Conservation (phyloP, 176 grass and related monocot genomes). For the Raddia guianensis region DNA sequence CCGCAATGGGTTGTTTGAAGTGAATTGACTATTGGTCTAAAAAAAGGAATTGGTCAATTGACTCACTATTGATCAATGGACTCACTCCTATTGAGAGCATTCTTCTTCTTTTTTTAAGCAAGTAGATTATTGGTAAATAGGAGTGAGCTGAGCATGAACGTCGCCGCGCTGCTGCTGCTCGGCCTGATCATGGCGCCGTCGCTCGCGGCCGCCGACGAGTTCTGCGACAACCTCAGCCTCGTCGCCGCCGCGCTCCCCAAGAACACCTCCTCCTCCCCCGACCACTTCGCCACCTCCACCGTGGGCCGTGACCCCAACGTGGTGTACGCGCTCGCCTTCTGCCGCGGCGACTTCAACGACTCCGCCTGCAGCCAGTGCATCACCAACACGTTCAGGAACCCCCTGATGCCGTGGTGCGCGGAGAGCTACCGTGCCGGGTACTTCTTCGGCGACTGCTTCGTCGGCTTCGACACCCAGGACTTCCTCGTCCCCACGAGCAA, state of each 20-base stretch:
- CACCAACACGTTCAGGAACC: neutral
- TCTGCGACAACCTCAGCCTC: neutral
- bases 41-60: no score
- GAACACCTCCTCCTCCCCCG: neutral
- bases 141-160: no score
- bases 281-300: slow-evolving; percentile 20
- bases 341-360: slow-evolving; percentile 36
- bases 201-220: no score
- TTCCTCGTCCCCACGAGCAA: slow-evolving; percentile 25
- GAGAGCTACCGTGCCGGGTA: no score
- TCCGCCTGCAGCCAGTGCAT: slow-evolving; percentile 27
- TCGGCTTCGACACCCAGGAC: slow-evolving; percentile 39
- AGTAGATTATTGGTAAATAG: no score
- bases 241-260: neutral
- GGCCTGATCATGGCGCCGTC: no score
- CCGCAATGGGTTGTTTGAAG: no score
- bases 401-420: neutral
- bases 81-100: no score
- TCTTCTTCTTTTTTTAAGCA: no score
- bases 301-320: slow-evolving; percentile 6
- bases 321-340: slow-evolving; percentile 45
- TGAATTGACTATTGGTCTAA: no score
- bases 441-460: slow-evolving; percentile 36
- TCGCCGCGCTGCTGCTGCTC: no score
- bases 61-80: no score